Evolutionary conservation across 371 early-diverging fungal species (phyloP), one percentile per base, ranked within the genome.

Genomic region (Mucor circinelloides): DNA sequence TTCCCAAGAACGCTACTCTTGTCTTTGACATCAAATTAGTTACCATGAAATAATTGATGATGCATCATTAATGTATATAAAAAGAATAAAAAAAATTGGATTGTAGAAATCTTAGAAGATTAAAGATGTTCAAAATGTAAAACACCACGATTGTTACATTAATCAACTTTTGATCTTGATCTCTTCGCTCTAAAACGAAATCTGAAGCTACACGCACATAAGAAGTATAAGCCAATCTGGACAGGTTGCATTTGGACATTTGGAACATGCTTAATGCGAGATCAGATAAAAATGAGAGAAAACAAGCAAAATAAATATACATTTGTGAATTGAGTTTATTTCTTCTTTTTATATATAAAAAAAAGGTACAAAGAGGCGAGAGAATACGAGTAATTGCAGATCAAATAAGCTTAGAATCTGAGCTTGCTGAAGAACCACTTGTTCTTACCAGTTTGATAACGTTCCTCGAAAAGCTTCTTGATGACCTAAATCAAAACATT

Each of bases 341-440:
- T 52, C 23, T 52, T 52, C 52, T 52, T 27, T 52, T 52, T 52
- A 27, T 52, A 27, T 25, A 52, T 23, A 48, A 48, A 48, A 48
- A 52, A 52, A 52, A 52, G 52, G 52, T 52, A 52, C 52, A 52
- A 52, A 52, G 23, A 60, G 30, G n/a, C 25, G 34, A 38, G 38
- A 52, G 40, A 52, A 63, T 10, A 46, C 15, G 21, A 27, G 30
- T 36, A 31, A 23, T n/a, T 21, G 52, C 52, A 52, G 27, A 30
- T 32, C 34, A 31, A 44, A 52, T 27, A 21, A 68, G 69, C 74
- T 95, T 93, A 95, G 93, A 96, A 96, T 79, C 95, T 90, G 76
- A 99, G 96, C 93, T 98, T 98, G 88, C 91, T 90, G 92, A 99
- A 99, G 94, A 99, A 98, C 99, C 99, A 99, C 93, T 95, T 96